These are phyloP conservation scores for Rhodotorula paludigena DNA, from an alignment of 768 basidiomycete species.

Conservation along the genomic window DNA sequence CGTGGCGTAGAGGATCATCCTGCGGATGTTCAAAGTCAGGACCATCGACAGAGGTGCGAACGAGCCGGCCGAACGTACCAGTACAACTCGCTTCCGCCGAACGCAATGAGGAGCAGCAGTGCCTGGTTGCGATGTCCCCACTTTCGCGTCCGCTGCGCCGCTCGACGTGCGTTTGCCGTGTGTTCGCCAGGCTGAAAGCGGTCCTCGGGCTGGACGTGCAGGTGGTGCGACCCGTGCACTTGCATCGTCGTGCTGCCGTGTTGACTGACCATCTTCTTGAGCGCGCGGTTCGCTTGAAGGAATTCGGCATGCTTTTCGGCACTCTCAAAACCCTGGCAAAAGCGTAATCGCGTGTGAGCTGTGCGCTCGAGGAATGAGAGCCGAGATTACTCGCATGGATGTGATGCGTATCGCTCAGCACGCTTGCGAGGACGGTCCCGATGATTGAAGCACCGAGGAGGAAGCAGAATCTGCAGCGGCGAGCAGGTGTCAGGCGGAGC, in stretches of 20 bases:
- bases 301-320: not conserved
- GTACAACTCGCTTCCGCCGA: not conserved
- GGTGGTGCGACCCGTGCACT: not conserved
- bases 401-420: constrained; percentile 2
- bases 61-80: constrained; percentile 6
- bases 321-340: not conserved
- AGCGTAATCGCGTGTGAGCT: not conserved
- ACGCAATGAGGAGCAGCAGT: not conserved
- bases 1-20: constrained; percentile 1
- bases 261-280: not conserved
- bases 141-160: not conserved
- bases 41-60: not conserved
- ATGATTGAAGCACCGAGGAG: not conserved
- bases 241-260: not conserved
- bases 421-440: not conserved
- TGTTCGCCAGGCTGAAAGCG: not conserved
- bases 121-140: not conserved
- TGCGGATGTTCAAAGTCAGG: not conserved
- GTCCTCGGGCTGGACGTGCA: not conserved
- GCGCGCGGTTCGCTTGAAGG: not conserved
- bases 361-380: not conserved
- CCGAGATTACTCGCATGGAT: constrained; percentile 1
- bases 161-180: not conserved
- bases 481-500: too few species aligned
- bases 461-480: not conserved